Conservation (phyloP, 2,329 filamentous ascomycete genomes). For the Knufia fluminis region DNA sequence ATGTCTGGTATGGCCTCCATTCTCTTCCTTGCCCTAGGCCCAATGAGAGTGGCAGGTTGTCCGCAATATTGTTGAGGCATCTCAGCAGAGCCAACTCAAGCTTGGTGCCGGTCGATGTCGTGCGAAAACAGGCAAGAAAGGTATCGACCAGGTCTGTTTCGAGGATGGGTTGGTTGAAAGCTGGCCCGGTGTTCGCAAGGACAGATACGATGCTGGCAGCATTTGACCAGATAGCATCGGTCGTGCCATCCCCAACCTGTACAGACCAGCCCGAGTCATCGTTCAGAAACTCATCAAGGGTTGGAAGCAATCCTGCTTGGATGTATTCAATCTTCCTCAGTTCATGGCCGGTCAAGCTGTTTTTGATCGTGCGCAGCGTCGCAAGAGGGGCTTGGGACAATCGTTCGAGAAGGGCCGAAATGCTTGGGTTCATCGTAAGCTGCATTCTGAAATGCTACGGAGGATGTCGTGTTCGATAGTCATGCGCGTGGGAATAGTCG, state of each 20-base stretch:
- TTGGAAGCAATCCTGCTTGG: slow-evolving; percentile 52
- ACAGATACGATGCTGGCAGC: slow-evolving; percentile 78
- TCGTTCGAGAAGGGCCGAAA: not conserved
- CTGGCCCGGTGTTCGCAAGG: slow-evolving; percentile 71
- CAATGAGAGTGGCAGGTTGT: slow-evolving; percentile 46
- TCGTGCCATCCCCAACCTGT: slow-evolving; percentile 42
- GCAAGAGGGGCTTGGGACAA: slow-evolving; percentile 31
- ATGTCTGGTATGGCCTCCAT: slow-evolving; percentile 39
- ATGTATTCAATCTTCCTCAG: slow-evolving; percentile 78
- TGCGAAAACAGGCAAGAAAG: slow-evolving; percentile 59
- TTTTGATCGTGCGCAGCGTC: slow-evolving; percentile 68
- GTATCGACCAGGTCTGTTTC: slow-evolving; percentile 60
- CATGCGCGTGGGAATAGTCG: not conserved
- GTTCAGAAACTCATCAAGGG: slow-evolving; percentile 40
- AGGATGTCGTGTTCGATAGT: not conserved
- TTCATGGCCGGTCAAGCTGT: slow-evolving; percentile 78
- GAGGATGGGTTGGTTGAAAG: slow-evolving; percentile 67
- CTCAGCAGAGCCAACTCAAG: slow-evolving; percentile 66
- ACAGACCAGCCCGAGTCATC: slow-evolving; percentile 14
- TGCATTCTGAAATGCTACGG: not conserved
- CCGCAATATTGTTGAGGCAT: slow-evolving; percentile 61
- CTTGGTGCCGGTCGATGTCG: slow-evolving; percentile 48
- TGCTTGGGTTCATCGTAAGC: slow-evolving; percentile 1
- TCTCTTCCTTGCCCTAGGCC: slow-evolving; percentile 38
- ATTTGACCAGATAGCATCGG: slow-evolving; percentile 53